A percentile compares a stretch with the other conserved stretches of the same genome.
Conservation (phyloP, 352 stramenopile species). For the Pythium myriotylum region DNA sequence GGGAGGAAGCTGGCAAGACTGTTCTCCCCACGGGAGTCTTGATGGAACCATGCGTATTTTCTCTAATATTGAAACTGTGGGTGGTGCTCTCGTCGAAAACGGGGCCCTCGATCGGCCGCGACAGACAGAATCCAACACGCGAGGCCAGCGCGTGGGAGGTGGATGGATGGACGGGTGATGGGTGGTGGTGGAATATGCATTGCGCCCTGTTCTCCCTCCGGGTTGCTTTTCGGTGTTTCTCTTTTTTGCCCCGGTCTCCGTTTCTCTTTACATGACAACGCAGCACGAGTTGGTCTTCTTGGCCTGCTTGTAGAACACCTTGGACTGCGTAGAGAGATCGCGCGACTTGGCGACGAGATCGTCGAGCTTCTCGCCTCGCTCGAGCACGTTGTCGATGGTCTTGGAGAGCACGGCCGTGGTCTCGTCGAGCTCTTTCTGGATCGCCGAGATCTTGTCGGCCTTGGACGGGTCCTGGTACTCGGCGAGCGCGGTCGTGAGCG, state of each 20-base stretch:
- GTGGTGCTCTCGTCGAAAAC: no score
- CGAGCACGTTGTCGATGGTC: slow-evolving; percentile 99
- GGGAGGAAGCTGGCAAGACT: no score
- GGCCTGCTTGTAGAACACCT: slow-evolving; percentile 99
- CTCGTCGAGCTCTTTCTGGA: slow-evolving; percentile 99
- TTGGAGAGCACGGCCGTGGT: slow-evolving; percentile 99
- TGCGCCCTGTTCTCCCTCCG: not conserved
- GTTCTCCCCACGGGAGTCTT: no score
- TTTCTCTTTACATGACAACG: slow-evolving; percentile 83
- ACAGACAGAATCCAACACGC: no score
- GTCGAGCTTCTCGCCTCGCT: slow-evolving; percentile 98
- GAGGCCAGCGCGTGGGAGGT: no score
- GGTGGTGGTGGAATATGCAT: no score
- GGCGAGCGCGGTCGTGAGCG: slow-evolving; percentile 90
- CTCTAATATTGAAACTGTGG: no score
- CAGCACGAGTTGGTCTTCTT: slow-evolving; percentile 99
- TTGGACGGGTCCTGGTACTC: slow-evolving; percentile 98
- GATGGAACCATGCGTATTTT: no score
- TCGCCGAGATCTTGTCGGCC: slow-evolving; percentile 99
- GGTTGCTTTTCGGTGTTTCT: no score
- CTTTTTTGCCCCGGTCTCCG: not conserved
- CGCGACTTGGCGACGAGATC: slow-evolving; percentile 98
- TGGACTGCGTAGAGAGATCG: slow-evolving; percentile 97
- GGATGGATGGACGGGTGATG: no score
- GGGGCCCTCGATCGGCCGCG: no score